Conservation (phyloP, 305 asterid species). For the Fraxinus baroniana region DNA sequence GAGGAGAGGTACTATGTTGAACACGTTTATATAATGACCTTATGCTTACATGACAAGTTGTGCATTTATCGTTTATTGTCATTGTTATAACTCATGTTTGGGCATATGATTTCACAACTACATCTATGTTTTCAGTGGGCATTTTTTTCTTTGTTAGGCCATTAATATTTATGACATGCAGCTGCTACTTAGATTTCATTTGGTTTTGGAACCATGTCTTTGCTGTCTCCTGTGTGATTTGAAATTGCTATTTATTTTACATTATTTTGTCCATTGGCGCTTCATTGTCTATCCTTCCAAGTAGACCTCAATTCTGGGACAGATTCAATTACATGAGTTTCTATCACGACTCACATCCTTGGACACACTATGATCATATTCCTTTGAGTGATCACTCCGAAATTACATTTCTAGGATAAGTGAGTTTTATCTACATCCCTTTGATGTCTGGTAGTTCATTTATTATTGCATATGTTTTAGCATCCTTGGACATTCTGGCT, state of each 20-base stretch:
- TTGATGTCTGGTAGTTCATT: not conserved
- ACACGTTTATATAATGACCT: constrained; percentile 19
- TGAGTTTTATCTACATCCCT: not conserved
- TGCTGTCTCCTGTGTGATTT: not conserved
- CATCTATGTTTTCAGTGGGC: constrained; percentile 11
- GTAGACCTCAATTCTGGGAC: constrained; percentile 14
- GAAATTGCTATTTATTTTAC: not conserved
- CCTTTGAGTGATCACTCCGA: not conserved
- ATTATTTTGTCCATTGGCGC: constrained; percentile 3
- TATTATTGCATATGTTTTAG: not conserved
- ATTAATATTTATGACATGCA: not conserved
- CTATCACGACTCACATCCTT: not conserved
- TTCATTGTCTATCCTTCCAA: constrained; percentile 8
- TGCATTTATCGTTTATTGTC: constrained; percentile 23
- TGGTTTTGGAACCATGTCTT: not conserved
- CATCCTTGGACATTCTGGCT: constrained; percentile 14
- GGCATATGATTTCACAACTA: constrained; percentile 7
- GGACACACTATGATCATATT: not conserved
- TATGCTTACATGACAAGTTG: constrained; percentile 10
- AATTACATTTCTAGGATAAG: not conserved
- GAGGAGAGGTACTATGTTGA: constrained; percentile 79
- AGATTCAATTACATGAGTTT: constrained; percentile 3
- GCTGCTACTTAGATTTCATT: constrained; percentile 11
- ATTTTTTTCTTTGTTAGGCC: constrained; percentile 18
- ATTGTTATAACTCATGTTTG: constrained; percentile 8